phyloP scores from a whole-genome alignment of 331 rosid genomes.

The Erythrophleum ivorense region DNA sequence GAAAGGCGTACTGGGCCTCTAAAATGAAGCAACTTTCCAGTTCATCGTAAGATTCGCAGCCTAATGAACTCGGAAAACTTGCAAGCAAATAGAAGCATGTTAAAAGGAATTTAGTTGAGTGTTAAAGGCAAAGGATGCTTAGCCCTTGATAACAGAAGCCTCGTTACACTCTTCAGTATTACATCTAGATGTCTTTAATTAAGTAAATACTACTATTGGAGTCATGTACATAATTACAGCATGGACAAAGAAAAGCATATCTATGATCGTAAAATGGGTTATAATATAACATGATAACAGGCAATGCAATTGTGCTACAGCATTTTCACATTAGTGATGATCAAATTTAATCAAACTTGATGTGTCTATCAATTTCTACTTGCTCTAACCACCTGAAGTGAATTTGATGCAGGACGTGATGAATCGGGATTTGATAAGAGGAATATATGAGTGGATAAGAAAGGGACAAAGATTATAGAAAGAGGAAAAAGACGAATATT shows the following conservation, averaged over 20 bases:
- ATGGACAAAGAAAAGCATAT: no score
- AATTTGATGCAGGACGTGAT: constrained; percentile 24
- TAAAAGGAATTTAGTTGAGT: constrained; percentile 25
- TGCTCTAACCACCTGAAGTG: constrained; percentile 6
- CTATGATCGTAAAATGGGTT: no score
- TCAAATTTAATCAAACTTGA: not conserved
- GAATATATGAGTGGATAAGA: constrained; percentile 46
- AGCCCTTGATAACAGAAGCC: constrained; percentile 26
- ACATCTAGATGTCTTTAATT: no score
- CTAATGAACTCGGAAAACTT: constrained; percentile 17
- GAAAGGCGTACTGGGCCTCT: constrained; percentile 27
- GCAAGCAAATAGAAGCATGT: constrained; percentile 14
- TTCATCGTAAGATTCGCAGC: constrained; percentile 35
- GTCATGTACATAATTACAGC: not conserved
- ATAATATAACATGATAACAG: no score
- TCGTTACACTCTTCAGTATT: not conserved
- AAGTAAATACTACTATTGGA: not conserved
- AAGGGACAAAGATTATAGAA: constrained; percentile 42
- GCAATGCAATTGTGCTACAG: no score
- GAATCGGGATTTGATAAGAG: constrained; percentile 30
- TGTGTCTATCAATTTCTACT: constrained; percentile 26
- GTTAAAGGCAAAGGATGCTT: constrained; percentile 25
- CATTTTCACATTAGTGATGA: constrained; percentile 20
- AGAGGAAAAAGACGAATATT: constrained; percentile 40
- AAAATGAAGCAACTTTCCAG: constrained; percentile 6